phyloP scores from a whole-genome alignment of 2,329 filamentous ascomycete species.

The Cercospora sp. region DNA sequence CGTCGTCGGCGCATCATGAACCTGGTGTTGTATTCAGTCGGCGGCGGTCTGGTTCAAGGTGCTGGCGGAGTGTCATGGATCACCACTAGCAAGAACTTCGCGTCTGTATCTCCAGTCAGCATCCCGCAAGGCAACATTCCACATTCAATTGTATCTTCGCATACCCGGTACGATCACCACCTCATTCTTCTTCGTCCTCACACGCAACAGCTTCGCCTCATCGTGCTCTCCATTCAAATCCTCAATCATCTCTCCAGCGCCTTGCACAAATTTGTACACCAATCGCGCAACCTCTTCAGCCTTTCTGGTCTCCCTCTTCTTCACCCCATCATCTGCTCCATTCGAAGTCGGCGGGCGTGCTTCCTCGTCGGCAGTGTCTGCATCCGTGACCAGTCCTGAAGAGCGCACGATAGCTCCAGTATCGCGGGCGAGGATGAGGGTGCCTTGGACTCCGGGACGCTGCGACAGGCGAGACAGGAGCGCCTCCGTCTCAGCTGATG shows the following conservation, averaged over 20 bases:
- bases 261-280: slow-evolving; percentile 74
- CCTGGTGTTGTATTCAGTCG: neutral
- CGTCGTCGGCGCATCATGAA: neutral
- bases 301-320: slow-evolving; percentile 44
- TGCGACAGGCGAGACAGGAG: slow-evolving; percentile 69
- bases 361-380: slow-evolving; percentile 50
- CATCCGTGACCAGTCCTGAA: slow-evolving; percentile 65
- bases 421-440: slow-evolving; percentile 70
- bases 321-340: slow-evolving; percentile 30
- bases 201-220: slow-evolving; percentile 70
- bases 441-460: slow-evolving; percentile 77
- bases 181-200: slow-evolving; percentile 83
- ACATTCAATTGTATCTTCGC: slow-evolving; percentile 15
- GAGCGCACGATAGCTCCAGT: slow-evolving; percentile 74
- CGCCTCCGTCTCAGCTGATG: slow-evolving; percentile 60
- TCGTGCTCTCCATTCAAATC: slow-evolving; percentile 76
- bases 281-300: slow-evolving; percentile 72
- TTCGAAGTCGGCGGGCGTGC: slow-evolving; percentile 40
- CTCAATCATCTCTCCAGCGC: slow-evolving; percentile 67
- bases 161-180: slow-evolving; percentile 73
- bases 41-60: slow-evolving; percentile 45
- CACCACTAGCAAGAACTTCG: slow-evolving; percentile 75
- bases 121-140: neutral
- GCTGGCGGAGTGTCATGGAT: slow-evolving; percentile 76
- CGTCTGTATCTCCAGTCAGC: slow-evolving; percentile 47